A percentile compares a stretch with the other conserved stretches of the same genome.
Conservation (phyloP, 257 asterid species). For the Datura wrightii region DNA sequence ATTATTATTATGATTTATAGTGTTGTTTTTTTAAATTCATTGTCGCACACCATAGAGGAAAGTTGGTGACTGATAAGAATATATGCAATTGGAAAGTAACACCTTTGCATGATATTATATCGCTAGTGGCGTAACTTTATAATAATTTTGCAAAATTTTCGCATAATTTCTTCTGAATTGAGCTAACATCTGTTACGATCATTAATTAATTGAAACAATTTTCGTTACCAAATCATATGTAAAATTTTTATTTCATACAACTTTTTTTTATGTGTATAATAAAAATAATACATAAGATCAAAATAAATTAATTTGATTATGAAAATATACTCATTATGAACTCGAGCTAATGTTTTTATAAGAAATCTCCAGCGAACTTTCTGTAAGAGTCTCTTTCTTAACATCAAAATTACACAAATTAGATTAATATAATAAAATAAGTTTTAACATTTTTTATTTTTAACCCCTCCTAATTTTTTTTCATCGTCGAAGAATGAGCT, state of each 20-base stretch:
- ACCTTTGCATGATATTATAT: background rate
- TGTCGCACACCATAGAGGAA: background rate
- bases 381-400: background rate
- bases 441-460: no score
- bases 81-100: conserved; percentile 23
- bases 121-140: no score
- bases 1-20: background rate
- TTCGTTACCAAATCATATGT: no score
- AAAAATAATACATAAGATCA: background rate
- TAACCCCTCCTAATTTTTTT: background rate
- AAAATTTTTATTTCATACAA: background rate
- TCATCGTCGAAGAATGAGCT: background rate
- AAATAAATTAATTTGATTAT: background rate
- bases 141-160: no score
- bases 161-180: no score
- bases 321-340: background rate
- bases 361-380: background rate
- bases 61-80: conserved; percentile 33
- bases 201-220: no score
- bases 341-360: background rate
- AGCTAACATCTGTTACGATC: no score
- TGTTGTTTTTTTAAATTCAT: background rate
- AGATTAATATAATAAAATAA: background rate
- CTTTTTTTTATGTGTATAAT: background rate
- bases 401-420: background rate